phyloP scores from a whole-genome alignment of 441 rosid species.

The Lagerstroemia fauriei region DNA sequence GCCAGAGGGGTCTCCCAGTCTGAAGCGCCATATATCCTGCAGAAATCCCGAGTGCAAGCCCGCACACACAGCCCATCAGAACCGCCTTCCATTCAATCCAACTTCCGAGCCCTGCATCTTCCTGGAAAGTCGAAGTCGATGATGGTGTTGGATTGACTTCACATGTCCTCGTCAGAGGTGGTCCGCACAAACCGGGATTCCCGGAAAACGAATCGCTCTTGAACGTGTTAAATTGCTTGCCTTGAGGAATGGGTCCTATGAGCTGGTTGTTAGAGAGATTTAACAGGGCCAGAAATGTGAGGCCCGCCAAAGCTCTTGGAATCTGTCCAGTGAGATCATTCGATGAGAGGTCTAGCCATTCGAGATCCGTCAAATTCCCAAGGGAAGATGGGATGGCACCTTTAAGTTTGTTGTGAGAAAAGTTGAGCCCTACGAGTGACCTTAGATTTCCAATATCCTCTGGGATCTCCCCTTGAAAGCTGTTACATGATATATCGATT shows the following conservation, averaged over 20 bases:
- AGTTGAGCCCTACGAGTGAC: constrained; percentile 5
- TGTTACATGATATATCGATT: neutral
- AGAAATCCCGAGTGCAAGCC: neutral
- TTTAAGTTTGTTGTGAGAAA: neutral
- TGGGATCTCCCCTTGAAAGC: constrained; percentile 4
- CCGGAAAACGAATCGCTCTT: neutral
- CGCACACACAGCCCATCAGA: neutral
- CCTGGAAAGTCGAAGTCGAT: neutral
- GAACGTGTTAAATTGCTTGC: neutral
- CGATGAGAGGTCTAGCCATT: constrained; percentile 1
- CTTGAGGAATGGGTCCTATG: constrained; percentile 3
- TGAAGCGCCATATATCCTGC: neutral
- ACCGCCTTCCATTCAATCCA: neutral
- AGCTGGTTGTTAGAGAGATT: neutral
- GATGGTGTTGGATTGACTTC: constrained; percentile 26
- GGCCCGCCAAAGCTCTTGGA: neutral
- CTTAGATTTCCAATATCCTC: neutral
- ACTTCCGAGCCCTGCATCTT: neutral
- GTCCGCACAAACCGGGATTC: neutral
- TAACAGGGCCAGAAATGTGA: neutral
- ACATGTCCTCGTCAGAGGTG: neutral
- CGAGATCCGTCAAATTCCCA: constrained; percentile 18
- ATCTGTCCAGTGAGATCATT: constrained; percentile 5
- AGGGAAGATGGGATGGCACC: neutral
- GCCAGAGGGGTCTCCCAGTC: neutral